A percentile compares a stretch with the other conserved stretches of the same genome.
Evolutionary conservation across 345 rosid genomes (phyloP).

Genomic region (Euphorbia pulcherrima): DNA sequence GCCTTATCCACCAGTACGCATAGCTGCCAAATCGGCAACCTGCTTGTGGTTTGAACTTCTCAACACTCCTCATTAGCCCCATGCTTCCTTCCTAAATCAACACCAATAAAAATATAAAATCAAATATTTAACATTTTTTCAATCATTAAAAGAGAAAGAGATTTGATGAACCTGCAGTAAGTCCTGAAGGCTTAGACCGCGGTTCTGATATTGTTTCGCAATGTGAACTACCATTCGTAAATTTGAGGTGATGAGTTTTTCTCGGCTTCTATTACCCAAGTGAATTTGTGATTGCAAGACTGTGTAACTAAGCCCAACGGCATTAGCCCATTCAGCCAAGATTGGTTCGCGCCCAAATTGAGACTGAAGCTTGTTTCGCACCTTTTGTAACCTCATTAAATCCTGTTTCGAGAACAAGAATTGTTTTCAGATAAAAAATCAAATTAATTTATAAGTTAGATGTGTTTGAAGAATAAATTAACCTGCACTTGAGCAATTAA

Average conservation of each 20-base stretch:
- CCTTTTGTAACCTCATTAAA: conserved; percentile 51
- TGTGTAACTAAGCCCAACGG: conserved; percentile 48
- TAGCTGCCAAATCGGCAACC: conserved; percentile 83
- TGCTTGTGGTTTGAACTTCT: conserved; percentile 75
- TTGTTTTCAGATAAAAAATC: not conserved
- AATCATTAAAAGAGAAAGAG: not conserved
- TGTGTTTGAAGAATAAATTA: conserved; percentile 13
- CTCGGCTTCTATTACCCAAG: conserved; percentile 56
- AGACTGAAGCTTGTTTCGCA: conserved; percentile 57
- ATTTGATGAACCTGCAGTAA: conserved; percentile 58
- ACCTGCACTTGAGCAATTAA: conserved; percentile 72
- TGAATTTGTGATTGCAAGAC: conserved; percentile 61
- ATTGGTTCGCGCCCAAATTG: conserved; percentile 78
- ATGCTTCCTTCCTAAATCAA: conserved; percentile 67
- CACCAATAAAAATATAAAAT: conserved; percentile 10
- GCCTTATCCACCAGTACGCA: conserved; percentile 95
- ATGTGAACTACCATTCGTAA: conserved; percentile 79
- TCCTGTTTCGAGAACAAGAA: conserved; percentile 42
- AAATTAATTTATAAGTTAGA: too few species aligned
- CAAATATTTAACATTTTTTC: not conserved
- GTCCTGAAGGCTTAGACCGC: conserved; percentile 79
- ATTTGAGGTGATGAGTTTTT: conserved; percentile 66
- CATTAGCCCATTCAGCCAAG: conserved; percentile 73
- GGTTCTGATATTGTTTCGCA: conserved; percentile 73
- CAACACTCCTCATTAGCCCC: conserved; percentile 87